phyloP scores from a whole-genome alignment of 768 basidiomycete genomes.

The Russula griseocarnosa region DNA sequence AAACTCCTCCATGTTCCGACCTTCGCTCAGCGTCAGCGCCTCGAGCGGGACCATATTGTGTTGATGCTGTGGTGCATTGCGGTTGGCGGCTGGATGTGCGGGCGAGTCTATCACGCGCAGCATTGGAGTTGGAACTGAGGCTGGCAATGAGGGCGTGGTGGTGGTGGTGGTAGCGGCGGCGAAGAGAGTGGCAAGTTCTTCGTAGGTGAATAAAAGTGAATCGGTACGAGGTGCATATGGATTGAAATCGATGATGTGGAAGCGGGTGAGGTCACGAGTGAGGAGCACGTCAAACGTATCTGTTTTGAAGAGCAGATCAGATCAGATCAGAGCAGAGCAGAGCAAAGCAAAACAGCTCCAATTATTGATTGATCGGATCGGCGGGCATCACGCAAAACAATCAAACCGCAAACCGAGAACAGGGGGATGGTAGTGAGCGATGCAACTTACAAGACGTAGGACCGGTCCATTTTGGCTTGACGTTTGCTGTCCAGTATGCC shows the following conservation, averaged over 20 bases:
- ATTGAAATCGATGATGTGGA: slow-evolving; percentile 88
- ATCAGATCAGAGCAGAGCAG: too few relatives aligned
- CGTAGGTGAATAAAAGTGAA: slow-evolving; percentile 77
- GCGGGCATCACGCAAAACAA: too few relatives aligned
- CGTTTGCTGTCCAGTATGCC: slow-evolving; percentile 64
- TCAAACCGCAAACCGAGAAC: too few relatives aligned
- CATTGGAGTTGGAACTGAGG: slow-evolving; percentile 34
- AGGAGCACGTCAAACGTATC: slow-evolving; percentile 86
- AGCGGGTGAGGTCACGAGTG: slow-evolving; percentile 70
- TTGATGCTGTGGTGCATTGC: slow-evolving; percentile 68
- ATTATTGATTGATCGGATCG: too few relatives aligned
- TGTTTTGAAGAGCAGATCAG: slow-evolving; percentile 33
- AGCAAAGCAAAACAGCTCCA: too few relatives aligned
- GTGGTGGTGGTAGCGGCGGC: slow-evolving; percentile 19
- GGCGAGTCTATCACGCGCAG: slow-evolving; percentile 70
- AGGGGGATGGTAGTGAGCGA: too few relatives aligned
- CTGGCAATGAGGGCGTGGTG: slow-evolving; percentile 20
- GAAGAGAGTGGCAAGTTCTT: slow-evolving; percentile 54
- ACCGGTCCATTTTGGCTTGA: slow-evolving; percentile 56
- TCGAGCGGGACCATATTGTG: slow-evolving; percentile 93
- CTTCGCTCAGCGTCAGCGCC: slow-evolving; percentile 73
- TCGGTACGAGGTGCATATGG: slow-evolving; percentile 87
- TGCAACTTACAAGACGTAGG: slow-evolving; percentile 59
- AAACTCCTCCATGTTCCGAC: slow-evolving; percentile 69
- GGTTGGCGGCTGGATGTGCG: slow-evolving; percentile 61